A percentile compares a stretch with the other conserved stretches of the same genome.
phyloP scores from a whole-genome alignment of 768 basidiomycete genomes.

The Tylopilus sp. region DNA sequence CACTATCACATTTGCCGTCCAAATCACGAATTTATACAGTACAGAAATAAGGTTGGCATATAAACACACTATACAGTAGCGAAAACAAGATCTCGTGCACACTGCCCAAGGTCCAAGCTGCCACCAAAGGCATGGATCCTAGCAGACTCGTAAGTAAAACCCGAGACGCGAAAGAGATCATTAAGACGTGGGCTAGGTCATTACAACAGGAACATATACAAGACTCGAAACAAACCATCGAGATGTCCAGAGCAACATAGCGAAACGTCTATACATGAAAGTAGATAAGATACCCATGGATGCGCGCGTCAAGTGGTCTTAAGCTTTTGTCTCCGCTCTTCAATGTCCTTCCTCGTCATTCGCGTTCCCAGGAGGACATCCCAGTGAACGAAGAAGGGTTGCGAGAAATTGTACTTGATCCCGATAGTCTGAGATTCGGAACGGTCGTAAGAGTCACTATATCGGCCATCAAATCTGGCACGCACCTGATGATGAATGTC shows the following conservation, averaged over 20 bases:
- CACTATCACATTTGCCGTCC: too few relatives aligned
- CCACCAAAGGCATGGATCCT: not conserved
- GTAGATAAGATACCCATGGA: not conserved
- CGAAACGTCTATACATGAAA: not conserved
- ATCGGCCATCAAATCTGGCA: not conserved
- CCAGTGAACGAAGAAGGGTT: slow-evolving; percentile 97
- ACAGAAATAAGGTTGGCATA: not conserved
- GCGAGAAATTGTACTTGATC: slow-evolving; percentile 93
- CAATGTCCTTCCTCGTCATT: slow-evolving; percentile 70
- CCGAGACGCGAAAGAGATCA: not conserved
- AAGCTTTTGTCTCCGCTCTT: slow-evolving; percentile 42
- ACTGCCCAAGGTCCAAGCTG: not conserved
- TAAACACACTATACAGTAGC: too few relatives aligned
- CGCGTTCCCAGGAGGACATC: slow-evolving; percentile 81
- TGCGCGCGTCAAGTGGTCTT: slow-evolving; percentile 17
- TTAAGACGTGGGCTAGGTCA: slow-evolving; percentile 12
- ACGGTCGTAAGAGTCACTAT: not conserved
- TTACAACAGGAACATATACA: slow-evolving; percentile 22
- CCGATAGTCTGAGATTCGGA: slow-evolving; percentile 48
- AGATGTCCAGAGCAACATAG: not conserved
- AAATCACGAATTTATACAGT: not conserved
- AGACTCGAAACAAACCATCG: not conserved
- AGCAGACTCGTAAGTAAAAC: not conserved
- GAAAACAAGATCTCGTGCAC: too few relatives aligned
- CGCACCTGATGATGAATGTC: slow-evolving; percentile 94